Evolutionary conservation across 768 basidiomycete genomes (phyloP).

Genomic region (Termitomyces sp.): DNA sequence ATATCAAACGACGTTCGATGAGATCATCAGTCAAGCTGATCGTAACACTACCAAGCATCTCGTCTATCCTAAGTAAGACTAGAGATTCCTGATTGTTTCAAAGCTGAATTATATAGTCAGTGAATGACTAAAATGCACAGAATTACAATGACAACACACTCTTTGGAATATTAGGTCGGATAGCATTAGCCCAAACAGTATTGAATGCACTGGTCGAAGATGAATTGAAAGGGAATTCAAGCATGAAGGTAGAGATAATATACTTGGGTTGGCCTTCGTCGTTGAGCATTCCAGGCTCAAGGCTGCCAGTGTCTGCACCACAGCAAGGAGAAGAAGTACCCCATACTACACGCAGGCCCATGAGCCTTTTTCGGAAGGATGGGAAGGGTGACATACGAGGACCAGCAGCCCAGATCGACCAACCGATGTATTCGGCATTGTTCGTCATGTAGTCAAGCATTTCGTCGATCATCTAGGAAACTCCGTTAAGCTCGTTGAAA

Average conservation of each 20-base stretch:
- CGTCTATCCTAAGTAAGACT: conserved; percentile 2
- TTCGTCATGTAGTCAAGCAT: conserved; percentile 35
- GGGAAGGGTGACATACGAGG: conserved; percentile 27
- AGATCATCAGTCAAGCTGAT: too few relatives aligned
- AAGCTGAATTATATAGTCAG: conserved; percentile 1
- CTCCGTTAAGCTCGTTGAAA: background rate
- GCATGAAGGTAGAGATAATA: background rate
- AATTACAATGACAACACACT: conserved; percentile 6
- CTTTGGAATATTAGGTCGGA: conserved; percentile 35
- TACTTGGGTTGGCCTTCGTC: conserved; percentile 36
- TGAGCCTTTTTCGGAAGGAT: background rate
- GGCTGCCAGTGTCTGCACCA: conserved; percentile 38
- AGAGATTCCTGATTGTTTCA: conserved; percentile 16
- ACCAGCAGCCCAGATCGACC: conserved; percentile 47
- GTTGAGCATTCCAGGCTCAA: conserved; percentile 38
- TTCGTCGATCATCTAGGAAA: conserved; percentile 29
- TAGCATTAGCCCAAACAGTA: conserved; percentile 33
- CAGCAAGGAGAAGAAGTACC: conserved; percentile 40
- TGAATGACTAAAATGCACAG: background rate
- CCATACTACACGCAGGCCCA: conserved; percentile 30
- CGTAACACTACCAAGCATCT: too few relatives aligned
- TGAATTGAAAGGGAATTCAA: background rate
- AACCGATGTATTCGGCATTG: conserved; percentile 46
- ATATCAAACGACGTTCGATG: background rate
- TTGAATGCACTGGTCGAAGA: conserved; percentile 26